Evolutionary conservation across 352 stramenopile species (phyloP), one percentile per base, ranked within the genome.

Genomic region (Phytopythium ostracodes): DNA sequence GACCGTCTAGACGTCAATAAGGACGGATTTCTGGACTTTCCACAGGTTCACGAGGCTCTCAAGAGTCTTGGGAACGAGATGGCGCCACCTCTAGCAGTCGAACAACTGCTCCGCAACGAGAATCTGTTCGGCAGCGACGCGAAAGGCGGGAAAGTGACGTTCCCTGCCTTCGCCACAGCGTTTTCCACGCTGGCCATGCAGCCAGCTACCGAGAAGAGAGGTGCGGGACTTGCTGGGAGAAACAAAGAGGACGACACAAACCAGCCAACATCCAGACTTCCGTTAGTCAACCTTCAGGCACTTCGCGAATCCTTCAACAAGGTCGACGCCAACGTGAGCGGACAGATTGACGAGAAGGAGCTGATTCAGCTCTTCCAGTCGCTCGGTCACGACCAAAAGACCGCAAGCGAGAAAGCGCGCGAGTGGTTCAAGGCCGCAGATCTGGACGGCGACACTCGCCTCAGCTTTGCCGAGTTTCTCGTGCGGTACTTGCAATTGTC

Each of bases 401-500:
- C 46, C 20, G 50, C 49, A 10, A 20, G 46, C 22, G 44, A n/a
- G 14, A 70, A 71, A 29, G 73, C 70, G 3, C 61, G 55, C 35
- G 66, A 76, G 42, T 87, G 77, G 77, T 80, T 87, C 24, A 43
- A 22, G 2, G 57, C 65, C 3, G 72, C 66, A 0, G 75, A 84
- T 31, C 20, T 65, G 12, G 65, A 82, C 24, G 67, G 65, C 5
- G 66, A 84, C 24, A 56, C 31, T 10, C 56, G 57, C 1, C 55
- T 92, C 22, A 79, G 42, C 22, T 90, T 92, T 64, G 70, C 76
- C 1, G 77, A 90, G 67, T 92, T 92, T 40, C 59, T 91, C 6
- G 6, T 83, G n/a, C 68, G 81, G 33, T 92, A 88, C 58, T 50
- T 77, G 4, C 68, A 90, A 51, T 66, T 87, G 14, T 73, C 70